Base-by-base conservation (phyloP, 257 asterid genomes). In the Pogostemon cablin region DNA sequence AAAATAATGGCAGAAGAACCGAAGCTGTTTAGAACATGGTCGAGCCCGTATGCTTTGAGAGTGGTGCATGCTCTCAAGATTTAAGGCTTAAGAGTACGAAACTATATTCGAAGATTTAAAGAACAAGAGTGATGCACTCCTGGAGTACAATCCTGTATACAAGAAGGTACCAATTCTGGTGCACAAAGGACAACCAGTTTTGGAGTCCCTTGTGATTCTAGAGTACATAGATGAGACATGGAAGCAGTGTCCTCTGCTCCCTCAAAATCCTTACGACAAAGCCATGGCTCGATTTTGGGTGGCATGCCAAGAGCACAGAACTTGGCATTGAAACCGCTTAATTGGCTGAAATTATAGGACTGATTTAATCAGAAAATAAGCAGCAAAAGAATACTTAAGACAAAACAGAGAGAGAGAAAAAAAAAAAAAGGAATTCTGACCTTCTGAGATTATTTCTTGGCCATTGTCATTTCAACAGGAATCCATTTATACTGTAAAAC, bases 181-280 rank as follows among this genome's bases (percentile, higher is more conserved):
- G 57, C 97, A 91, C 86, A 84, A 88, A n/a, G 91, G 87, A 7
- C 83, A 77, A 9, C 81, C 95, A 25, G 65, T 91, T 34, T 86
- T 84, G 50, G 97, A 91, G 77, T 91, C 97, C 10, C 88, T 88
- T 0, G 79, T 85, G 58, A 87, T 91, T 73, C 96, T 88, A 11
- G 97, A 91, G 67, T 88, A 87, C 62, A 79, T 88, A 0, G 96
- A 91, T 0, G 91, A 87, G 66, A 85, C 87, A 7, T 88, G 95
- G 96, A 79, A 80, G 71, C 85, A 83, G 42, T 3, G 49, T 44
- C 92, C 95, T 37, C 79, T 87, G 46, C 62, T 88, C 9, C 97
- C 97, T 5, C 83, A 71, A 57, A 86, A 88, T 79, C 92, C 97
- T 65, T 78, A 76, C 10, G 86, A 84, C 68, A 88, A 73, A 73